Percentiles rank a stretch among this genome's conserved stretches.
Conservation (phyloP, 257 asterid species). For the Salvia hispanica region DNA sequence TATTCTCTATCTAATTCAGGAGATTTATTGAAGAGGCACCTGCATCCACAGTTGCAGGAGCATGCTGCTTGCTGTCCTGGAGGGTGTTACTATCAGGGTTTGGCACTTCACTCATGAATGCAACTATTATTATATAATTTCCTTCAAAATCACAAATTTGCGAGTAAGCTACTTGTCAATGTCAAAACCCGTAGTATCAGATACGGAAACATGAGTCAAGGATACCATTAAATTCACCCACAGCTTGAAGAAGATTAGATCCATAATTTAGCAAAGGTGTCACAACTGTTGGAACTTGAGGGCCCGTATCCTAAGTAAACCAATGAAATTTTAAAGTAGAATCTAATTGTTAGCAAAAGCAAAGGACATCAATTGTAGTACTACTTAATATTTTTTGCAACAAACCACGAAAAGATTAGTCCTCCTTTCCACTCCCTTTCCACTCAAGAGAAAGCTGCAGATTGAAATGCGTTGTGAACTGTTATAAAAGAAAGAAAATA, state of each 20-base stretch:
- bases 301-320: slow-evolving; percentile 69
- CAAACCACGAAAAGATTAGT: slow-evolving; percentile 59
- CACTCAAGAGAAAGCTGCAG: slow-evolving; percentile 89
- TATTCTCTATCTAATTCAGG: slow-evolving; percentile 12
- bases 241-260: slow-evolving; percentile 85
- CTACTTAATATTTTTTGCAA: slow-evolving; percentile 4
- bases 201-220: slow-evolving; percentile 23
- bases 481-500: slow-evolving; percentile 16
- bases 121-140: slow-evolving; percentile 66
- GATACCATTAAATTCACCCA: slow-evolving; percentile 87
- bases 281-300: slow-evolving; percentile 77
- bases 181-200: slow-evolving; percentile 5
- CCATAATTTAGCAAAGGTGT: slow-evolving; percentile 72
- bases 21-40: slow-evolving; percentile 45
- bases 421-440: slow-evolving; percentile 77
- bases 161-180: slow-evolving; percentile 36
- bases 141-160: slow-evolving; percentile 52
- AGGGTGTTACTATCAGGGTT: slow-evolving; percentile 50
- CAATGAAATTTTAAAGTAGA: slow-evolving; percentile 22
- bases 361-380: slow-evolving; percentile 2
- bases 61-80: slow-evolving; percentile 67
- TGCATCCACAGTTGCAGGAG: slow-evolving; percentile 65
- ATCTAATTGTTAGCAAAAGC: slow-evolving; percentile 6
- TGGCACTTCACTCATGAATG: slow-evolving; percentile 58
- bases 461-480: slow-evolving; percentile 15